These are phyloP conservation scores for Botryobasidium botryosum DNA, from an alignment of 768 basidiomycete species.

Conservation along the genomic window DNA sequence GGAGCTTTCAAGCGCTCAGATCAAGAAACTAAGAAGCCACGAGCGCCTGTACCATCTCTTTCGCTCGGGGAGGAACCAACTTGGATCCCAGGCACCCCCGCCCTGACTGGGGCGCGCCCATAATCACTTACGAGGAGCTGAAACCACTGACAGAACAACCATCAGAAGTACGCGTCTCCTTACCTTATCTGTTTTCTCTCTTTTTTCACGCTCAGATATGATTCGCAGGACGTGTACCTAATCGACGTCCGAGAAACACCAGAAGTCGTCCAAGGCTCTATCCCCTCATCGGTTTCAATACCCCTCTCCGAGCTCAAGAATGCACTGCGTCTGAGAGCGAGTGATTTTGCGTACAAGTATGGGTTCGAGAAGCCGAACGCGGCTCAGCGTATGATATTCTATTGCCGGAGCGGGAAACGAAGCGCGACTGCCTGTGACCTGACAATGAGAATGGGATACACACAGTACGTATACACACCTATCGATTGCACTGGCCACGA, in stretches of 20 bases:
- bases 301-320: conserved; percentile 64
- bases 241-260: conserved; percentile 90
- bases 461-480: conserved; percentile 35
- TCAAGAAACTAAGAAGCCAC: no score
- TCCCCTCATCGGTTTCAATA: conserved; percentile 85
- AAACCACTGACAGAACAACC: conserved; percentile 69
- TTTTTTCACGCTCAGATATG: background rate
- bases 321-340: conserved; percentile 39
- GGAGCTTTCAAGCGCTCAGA: no score
- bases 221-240: conserved; percentile 44
- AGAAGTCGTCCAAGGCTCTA: conserved; percentile 81
- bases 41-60: no score
- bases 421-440: conserved; percentile 69
- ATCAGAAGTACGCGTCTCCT: conserved; percentile 24
- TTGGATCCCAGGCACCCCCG: no score
- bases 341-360: conserved; percentile 41
- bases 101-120: conserved; percentile 52
- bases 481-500: background rate
- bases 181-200: no score
- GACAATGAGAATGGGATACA: conserved; percentile 65
- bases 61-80: no score
- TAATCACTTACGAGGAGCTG: conserved; percentile 63
- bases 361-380: conserved; percentile 60
- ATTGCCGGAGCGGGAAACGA: conserved; percentile 78
- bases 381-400: conserved; percentile 67